These are phyloP conservation scores for Gossypium longicalyx DNA, from an alignment of 345 rosid species.

Conservation along the genomic window DNA sequence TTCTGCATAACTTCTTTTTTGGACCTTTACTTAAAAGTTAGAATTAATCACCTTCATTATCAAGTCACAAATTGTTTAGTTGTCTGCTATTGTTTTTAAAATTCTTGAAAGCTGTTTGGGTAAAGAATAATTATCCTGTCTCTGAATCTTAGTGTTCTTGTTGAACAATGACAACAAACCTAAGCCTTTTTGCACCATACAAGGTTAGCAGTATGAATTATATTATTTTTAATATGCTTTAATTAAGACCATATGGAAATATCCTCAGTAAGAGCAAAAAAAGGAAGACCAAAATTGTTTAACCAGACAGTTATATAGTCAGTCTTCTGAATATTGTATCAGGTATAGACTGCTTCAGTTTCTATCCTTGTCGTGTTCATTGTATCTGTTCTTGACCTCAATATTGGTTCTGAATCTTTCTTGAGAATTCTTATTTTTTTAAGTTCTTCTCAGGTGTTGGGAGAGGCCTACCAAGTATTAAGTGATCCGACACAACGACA, in stretches of 20 bases:
- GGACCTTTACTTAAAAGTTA: background rate
- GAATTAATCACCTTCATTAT: background rate
- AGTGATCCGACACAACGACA: slow-evolving; percentile 88
- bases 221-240: background rate
- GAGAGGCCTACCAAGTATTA: slow-evolving; percentile 96
- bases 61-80: background rate
- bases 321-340: background rate
- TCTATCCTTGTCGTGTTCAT: background rate
- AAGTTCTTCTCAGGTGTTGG: slow-evolving; percentile 52
- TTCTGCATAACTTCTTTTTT: background rate
- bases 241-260: background rate
- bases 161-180: background rate
- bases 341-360: background rate
- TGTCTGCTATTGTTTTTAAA: background rate
- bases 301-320: background rate
- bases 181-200: background rate
- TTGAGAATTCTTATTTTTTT: background rate
- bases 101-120: background rate
- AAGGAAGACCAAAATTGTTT: background rate
- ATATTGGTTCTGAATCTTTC: background rate
- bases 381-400: background rate
- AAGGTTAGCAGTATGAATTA: background rate
- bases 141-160: background rate
- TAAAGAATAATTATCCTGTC: background rate
- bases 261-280: background rate